A percentile compares a stretch with the other conserved stretches of the same genome.
Conservation (phyloP, 257 asterid species). For the Thymus mandschuricus region DNA sequence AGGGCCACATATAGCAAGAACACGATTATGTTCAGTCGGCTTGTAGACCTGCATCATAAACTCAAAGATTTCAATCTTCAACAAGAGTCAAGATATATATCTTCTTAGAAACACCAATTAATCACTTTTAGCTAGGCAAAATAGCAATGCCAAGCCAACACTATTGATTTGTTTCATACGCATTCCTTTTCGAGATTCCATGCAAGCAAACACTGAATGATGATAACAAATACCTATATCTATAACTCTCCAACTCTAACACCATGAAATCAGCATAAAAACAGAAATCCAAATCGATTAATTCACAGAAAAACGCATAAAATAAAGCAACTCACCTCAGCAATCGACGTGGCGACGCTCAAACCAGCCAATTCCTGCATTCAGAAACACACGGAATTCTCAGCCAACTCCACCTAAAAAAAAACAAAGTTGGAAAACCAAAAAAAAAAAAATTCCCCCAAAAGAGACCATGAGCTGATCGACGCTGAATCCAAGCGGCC, state of each 20-base stretch:
- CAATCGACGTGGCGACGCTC: conserved; percentile 93
- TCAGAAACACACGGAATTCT: conserved; percentile 18
- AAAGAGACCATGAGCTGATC: conserved; percentile 87
- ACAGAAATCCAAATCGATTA: neutral
- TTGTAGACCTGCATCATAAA: conserved; percentile 59
- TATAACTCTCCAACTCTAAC: conserved; percentile 12
- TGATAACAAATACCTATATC: neutral
- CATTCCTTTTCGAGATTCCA: neutral
- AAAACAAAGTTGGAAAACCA: conserved; percentile 8
- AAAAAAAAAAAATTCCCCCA: neutral
- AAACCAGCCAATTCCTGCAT: conserved; percentile 96
- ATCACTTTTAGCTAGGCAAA: neutral
- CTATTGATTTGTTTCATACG: neutral
- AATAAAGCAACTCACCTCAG: conserved; percentile 54
- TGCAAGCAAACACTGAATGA: conserved; percentile 13
- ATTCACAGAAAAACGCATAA: neutral
- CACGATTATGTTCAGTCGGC: conserved; percentile 52
- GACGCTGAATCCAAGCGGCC: conserved; percentile 91
- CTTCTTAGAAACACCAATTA: neutral
- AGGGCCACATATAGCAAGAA: conserved; percentile 84
- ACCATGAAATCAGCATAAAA: conserved; percentile 16
- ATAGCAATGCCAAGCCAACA: neutral
- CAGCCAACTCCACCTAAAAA: conserved; percentile 21
- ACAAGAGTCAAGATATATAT: neutral
- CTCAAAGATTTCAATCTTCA: conserved; percentile 3